Evolutionary conservation across 2,329 filamentous ascomycete genomes (phyloP).

Genomic region (Xylariomycetidae sp.): DNA sequence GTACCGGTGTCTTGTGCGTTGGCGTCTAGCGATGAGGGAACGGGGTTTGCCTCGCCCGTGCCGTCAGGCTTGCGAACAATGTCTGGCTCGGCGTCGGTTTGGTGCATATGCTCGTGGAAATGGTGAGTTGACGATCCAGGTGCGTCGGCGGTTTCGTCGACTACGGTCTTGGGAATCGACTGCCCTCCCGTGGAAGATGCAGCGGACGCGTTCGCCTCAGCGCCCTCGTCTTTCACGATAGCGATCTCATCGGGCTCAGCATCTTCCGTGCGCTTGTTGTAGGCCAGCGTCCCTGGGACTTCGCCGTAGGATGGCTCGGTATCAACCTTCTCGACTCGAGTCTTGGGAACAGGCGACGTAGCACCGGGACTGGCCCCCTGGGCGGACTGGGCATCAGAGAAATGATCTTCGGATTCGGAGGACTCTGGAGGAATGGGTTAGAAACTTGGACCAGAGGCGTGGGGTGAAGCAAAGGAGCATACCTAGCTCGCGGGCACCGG

Average conservation of each 20-base stretch:
- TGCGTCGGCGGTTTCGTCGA: conserved; percentile 45
- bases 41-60: conserved; percentile 24
- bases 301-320: conserved; percentile 54
- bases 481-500: conserved; percentile 57
- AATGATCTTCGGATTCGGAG: conserved; percentile 64
- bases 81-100: conserved; percentile 49
- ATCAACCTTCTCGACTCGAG: conserved; percentile 53
- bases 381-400: conserved; percentile 59
- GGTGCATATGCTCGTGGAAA: conserved; percentile 39
- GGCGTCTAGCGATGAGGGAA: conserved; percentile 21
- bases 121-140: conserved; percentile 37
- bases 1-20: conserved; percentile 29
- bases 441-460: not conserved
- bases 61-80: conserved; percentile 37
- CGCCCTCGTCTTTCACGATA: conserved; percentile 33
- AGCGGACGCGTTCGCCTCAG: conserved; percentile 18
- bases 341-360: conserved; percentile 50
- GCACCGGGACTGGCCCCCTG: conserved; percentile 31
- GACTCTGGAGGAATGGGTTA: conserved; percentile 10
- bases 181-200: conserved; percentile 33
- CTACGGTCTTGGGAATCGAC: conserved; percentile 44
- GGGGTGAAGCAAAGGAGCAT: conserved; percentile 14
- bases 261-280: conserved; percentile 49
- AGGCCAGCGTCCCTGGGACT: conserved; percentile 54
- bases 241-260: conserved; percentile 57